phyloP scores from a whole-genome alignment of 768 basidiomycete species.

The Trametes villosa region DNA sequence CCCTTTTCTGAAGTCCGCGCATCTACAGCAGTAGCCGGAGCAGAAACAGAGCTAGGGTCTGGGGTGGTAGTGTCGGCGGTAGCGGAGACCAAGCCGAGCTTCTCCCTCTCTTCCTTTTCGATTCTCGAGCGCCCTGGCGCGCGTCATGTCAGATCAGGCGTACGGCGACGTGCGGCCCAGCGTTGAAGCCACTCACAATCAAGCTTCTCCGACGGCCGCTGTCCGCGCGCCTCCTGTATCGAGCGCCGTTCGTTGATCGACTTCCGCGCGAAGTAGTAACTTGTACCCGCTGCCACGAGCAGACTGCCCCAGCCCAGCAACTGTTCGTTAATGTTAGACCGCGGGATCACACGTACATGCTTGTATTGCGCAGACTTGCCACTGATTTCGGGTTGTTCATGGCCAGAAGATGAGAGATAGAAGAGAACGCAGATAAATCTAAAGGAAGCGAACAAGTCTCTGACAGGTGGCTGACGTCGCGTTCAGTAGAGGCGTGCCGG shows the following conservation, averaged over 20 bases:
- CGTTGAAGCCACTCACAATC: constrained; percentile 33
- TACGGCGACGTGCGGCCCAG: background rate
- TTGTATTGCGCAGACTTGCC: constrained; percentile 6
- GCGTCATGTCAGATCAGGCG: background rate
- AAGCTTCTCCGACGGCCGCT: constrained; percentile 38
- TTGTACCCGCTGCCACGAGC: constrained; percentile 41
- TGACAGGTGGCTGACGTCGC: background rate
- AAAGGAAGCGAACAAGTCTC: background rate
- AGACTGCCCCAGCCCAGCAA: constrained; percentile 40
- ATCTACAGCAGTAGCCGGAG: background rate
- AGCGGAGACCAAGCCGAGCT: background rate
- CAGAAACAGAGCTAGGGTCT: background rate
- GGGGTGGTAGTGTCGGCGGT: background rate
- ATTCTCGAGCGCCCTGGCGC: constrained; percentile 18
- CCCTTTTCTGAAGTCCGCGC: background rate
- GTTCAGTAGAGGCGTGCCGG: background rate
- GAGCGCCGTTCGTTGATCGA: constrained; percentile 41
- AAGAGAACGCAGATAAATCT: too few species aligned
- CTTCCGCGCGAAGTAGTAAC: constrained; percentile 44
- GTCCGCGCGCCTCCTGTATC: constrained; percentile 36
- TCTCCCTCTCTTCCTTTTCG: constrained; percentile 18
- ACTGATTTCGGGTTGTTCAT: constrained; percentile 24
- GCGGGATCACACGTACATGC: background rate
- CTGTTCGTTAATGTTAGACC: constrained; percentile 25
- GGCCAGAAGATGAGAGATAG: background rate